Conservation (phyloP, 2,329 filamentous ascomycete species). For the Botryotinia calthae region DNA sequence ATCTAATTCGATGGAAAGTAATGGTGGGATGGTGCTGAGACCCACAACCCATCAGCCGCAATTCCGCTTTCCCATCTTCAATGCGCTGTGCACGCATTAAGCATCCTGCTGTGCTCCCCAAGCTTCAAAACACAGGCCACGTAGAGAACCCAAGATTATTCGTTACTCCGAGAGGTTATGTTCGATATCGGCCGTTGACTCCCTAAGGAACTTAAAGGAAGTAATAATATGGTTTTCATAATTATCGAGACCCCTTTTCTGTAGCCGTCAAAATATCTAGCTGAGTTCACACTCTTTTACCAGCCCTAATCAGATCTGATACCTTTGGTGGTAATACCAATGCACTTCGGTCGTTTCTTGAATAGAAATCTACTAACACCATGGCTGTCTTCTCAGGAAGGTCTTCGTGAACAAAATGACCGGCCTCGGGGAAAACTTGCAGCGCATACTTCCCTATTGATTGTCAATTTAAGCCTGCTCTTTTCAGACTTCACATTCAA, state of each 20-base stretch:
- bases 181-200: neutral
- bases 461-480: conserved; percentile 18
- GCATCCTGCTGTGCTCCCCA: neutral
- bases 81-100: neutral
- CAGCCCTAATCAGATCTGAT: conserved; percentile 64
- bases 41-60: conserved; percentile 1
- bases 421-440: conserved; percentile 90
- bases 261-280: neutral
- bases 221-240: neutral
- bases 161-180: neutral
- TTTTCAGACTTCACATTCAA: neutral
- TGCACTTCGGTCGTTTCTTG: conserved; percentile 80
- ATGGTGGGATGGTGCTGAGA: conserved; percentile 5
- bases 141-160: neutral
- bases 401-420: conserved; percentile 96
- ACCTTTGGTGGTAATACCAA: conserved; percentile 92
- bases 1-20: neutral
- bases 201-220: neutral
- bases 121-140: neutral
- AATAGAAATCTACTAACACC: conserved; percentile 85
- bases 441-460: conserved; percentile 81
- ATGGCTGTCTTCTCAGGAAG: conserved; percentile 85
- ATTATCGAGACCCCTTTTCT: neutral
- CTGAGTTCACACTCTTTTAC: conserved; percentile 50
- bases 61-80: neutral